These are phyloP conservation scores for Aspergillus nomiae DNA, from an alignment of 2,329 filamentous ascomycete species.

Conservation along the genomic window DNA sequence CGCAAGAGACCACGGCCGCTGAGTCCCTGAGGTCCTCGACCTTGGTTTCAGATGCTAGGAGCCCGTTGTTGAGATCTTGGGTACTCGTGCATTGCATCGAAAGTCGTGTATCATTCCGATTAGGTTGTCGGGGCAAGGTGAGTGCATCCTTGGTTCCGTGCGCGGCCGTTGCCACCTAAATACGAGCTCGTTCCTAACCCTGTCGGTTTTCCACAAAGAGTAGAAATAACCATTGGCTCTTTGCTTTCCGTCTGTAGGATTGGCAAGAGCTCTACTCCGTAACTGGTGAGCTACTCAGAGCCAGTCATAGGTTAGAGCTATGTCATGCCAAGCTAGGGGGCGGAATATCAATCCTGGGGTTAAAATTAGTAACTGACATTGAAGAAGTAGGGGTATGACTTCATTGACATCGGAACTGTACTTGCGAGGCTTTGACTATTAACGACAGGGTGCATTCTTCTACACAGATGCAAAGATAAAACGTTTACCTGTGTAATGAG, in stretches of 20 bases:
- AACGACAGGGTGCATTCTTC: no score
- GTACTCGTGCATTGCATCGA: no score
- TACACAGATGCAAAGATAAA: no score
- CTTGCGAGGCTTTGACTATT: fast-evolving
- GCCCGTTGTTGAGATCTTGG: not conserved
- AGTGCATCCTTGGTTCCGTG: not conserved
- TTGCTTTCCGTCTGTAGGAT: not conserved
- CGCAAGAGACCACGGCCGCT: not conserved
- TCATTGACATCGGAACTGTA: not conserved
- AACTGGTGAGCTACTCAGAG: not conserved
- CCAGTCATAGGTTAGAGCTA: not conserved
- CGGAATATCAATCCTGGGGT: not conserved
- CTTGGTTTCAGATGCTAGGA: not conserved
- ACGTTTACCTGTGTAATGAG: not conserved
- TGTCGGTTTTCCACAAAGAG: not conserved
- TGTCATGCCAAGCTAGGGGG: not conserved
- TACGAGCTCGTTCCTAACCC: not conserved
- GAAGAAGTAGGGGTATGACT: not conserved
- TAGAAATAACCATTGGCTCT: not conserved
- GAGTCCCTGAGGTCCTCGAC: not conserved
- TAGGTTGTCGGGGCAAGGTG: not conserved
- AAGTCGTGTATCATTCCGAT: not conserved
- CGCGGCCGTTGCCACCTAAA: not conserved
- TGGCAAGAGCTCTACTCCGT: not conserved
- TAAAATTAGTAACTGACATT: not conserved